A percentile compares a stretch with the other conserved stretches of the same genome.
Evolutionary conservation across 441 rosid genomes (phyloP).

Genomic region (Euphorbia celastroides): DNA sequence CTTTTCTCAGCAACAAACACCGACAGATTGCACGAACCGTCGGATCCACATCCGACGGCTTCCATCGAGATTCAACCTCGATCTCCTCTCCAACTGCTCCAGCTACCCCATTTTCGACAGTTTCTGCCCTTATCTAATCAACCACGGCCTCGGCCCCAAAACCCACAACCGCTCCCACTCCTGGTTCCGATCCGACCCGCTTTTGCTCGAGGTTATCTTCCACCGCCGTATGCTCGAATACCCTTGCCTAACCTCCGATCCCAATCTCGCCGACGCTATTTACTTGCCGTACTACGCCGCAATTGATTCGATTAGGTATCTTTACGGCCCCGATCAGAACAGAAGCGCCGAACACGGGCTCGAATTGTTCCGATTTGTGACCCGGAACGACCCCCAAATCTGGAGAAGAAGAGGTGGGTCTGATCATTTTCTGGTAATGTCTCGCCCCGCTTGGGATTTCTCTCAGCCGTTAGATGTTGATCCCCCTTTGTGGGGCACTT

Average conservation of each 20-base stretch:
- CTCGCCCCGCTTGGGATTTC: conserved; percentile 97
- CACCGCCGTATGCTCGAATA: conserved; percentile 80
- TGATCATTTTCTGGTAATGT: conserved; percentile 84
- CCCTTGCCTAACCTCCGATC: conserved; percentile 76
- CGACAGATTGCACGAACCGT: conserved; percentile 52
- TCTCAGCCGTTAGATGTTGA: conserved; percentile 62
- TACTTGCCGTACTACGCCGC: conserved; percentile 80
- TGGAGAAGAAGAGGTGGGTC: conserved; percentile 54
- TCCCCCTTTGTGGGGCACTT: conserved; percentile 91
- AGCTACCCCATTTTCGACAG: conserved; percentile 49
- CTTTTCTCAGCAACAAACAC: conserved; percentile 16
- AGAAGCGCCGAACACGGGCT: conserved; percentile 65
- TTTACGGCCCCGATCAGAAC: conserved; percentile 68
- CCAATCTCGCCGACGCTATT: conserved; percentile 57
- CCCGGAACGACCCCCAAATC: conserved; percentile 35
- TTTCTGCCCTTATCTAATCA: conserved; percentile 64
- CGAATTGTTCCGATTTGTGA: conserved; percentile 48
- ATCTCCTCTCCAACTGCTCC: conserved; percentile 74
- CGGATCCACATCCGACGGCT: conserved; percentile 84
- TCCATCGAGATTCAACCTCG: conserved; percentile 74
- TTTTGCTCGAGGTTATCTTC: conserved; percentile 64
- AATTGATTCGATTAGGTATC: conserved; percentile 65
- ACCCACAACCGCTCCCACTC: conserved; percentile 74
- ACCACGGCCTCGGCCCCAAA: conserved; percentile 83
- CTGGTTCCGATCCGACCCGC: conserved; percentile 81